phyloP scores from a whole-genome alignment of 2,329 filamentous ascomycete genomes.

The Alternaria panax region DNA sequence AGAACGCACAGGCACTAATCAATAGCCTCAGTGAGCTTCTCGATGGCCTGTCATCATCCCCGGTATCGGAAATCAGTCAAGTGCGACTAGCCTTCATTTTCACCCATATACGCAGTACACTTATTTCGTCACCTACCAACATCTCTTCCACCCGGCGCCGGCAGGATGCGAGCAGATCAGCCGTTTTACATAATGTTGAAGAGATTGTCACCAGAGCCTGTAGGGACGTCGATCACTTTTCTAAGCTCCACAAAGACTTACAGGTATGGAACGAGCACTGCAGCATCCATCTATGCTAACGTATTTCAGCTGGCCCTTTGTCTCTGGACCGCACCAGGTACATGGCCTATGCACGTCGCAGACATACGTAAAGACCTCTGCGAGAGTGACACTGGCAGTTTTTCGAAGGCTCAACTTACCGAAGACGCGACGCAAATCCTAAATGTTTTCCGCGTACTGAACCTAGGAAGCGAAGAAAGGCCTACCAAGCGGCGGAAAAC shows the following conservation, averaged over 20 bases:
- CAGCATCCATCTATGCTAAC: slow-evolving; percentile 10
- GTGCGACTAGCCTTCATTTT: slow-evolving; percentile 34
- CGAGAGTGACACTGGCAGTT: slow-evolving; percentile 24
- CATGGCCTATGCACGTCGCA: slow-evolving; percentile 35
- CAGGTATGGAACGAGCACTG: slow-evolving; percentile 33
- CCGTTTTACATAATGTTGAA: slow-evolving; percentile 26
- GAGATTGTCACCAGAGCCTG: slow-evolving; percentile 29
- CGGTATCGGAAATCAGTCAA: slow-evolving; percentile 33
- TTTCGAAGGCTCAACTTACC: slow-evolving; percentile 34
- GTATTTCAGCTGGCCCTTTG: slow-evolving; percentile 41
- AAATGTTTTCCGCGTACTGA: slow-evolving; percentile 26
- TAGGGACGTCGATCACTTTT: slow-evolving; percentile 26
- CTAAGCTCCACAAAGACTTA: slow-evolving; percentile 36
- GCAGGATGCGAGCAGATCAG: slow-evolving; percentile 5
- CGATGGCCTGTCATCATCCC: slow-evolving; percentile 17
- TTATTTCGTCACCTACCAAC: slow-evolving; percentile 6
- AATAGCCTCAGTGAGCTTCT: slow-evolving; percentile 30
- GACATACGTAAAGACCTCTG: slow-evolving; percentile 33
- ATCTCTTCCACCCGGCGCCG: neutral
- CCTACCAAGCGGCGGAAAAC: slow-evolving; percentile 42
- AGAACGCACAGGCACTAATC: slow-evolving; percentile 29
- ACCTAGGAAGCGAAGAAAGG: slow-evolving; percentile 29
- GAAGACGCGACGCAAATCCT: slow-evolving; percentile 27
- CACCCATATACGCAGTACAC: slow-evolving; percentile 23
- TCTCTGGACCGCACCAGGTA: slow-evolving; percentile 40